These are phyloP conservation scores for Martensiomyces pterosporus DNA, from an alignment of 192 early-diverging fungal species.

Conservation along the genomic window DNA sequence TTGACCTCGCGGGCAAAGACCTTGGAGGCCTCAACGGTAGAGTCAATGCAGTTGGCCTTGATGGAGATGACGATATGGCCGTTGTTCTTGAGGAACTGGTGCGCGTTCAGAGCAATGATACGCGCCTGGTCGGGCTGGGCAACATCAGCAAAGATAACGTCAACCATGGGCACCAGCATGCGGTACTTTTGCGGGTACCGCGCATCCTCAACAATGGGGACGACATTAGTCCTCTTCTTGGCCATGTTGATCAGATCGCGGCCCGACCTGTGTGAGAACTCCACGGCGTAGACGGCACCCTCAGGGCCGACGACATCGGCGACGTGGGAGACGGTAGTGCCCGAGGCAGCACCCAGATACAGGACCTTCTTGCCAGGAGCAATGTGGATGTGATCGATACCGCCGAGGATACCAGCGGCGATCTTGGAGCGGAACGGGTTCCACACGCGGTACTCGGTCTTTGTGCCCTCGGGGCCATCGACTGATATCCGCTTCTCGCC, in stretches of 20 bases:
- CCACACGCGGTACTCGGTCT: slow-evolving; percentile 99
- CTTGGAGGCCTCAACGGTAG: slow-evolving; percentile 91
- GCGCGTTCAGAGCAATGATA: slow-evolving; percentile 96
- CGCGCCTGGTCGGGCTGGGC: slow-evolving; percentile 99
- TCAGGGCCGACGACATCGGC: slow-evolving; percentile 95
- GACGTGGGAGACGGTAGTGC: slow-evolving; percentile 95
- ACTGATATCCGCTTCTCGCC: slow-evolving; percentile 98
- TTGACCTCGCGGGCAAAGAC: slow-evolving; percentile 97
- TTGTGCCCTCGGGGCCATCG: slow-evolving; percentile 91
- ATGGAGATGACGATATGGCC: slow-evolving; percentile 98
- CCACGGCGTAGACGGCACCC: slow-evolving; percentile 97
- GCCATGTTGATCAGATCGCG: slow-evolving; percentile 99
- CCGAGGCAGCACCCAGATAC: slow-evolving; percentile 93
- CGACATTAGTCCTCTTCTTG: slow-evolving; percentile 99
- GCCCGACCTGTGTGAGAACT: slow-evolving; percentile 98
- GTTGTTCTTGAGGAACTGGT: slow-evolving; percentile 95
- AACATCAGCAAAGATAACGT: slow-evolving; percentile 98
- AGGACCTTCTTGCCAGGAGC: slow-evolving; percentile 94
- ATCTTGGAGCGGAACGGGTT: slow-evolving; percentile 99
- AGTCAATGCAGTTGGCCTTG: slow-evolving; percentile 99
- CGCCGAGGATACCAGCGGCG: slow-evolving; percentile 94
- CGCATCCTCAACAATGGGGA: slow-evolving; percentile 99
- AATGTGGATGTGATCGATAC: slow-evolving; percentile 94
- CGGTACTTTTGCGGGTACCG: slow-evolving; percentile 99
- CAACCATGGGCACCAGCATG: slow-evolving; percentile 97